Evolutionary conservation across 2,329 filamentous ascomycete genomes (phyloP), one percentile per base, ranked within the genome.

Genomic region (Aspergillus sp.): DNA sequence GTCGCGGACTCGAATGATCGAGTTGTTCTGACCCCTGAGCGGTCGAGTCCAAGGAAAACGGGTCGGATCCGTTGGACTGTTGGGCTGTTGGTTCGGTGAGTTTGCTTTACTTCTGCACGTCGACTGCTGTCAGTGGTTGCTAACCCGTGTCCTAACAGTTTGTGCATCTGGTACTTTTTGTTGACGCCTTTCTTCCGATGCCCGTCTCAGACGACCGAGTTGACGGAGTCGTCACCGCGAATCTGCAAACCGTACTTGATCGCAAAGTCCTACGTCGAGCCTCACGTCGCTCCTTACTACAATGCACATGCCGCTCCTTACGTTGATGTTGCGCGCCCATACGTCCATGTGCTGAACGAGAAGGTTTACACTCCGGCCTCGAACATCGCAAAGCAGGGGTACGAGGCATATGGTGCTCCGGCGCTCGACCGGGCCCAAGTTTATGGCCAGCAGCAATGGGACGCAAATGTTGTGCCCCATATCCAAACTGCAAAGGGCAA

Each of bases 151-250:
- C 5, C 20, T 1, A 53, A 48, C 60, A 93, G 93, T 68, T 74
- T 97, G 44, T 74, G 88, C 57, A 89, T 91, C 18, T 99, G 93
- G 93, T 96, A 95, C 72, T 83, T 87, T 36, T 86, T 98, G 62
- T 74, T 92, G 60, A 95, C 89, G 22, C 78, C 95, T 55, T 76
- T 93, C 58, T 89, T 99, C 72, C 85, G 88, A 60, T 99, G 93
- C 73, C 93, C 93, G 12, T 80, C 86, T 3, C 85, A 84, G 8
- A 76, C 88, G 59, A 83, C 87, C 26, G 82, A 85, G 24, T 84
- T 95, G 68, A 83, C 85, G 66, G 84, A 89, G 24, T 76, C 81
- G 30, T 90, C 91, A 1, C 90, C 93, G 1, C 82, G 79, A 62
- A 84, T 98, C 60, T 99, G 95, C 83, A 88, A 88, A 68, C 88